Base-by-base conservation (phyloP, 495 filamentous ascomycete species). In the Neurospora sp. region DNA sequence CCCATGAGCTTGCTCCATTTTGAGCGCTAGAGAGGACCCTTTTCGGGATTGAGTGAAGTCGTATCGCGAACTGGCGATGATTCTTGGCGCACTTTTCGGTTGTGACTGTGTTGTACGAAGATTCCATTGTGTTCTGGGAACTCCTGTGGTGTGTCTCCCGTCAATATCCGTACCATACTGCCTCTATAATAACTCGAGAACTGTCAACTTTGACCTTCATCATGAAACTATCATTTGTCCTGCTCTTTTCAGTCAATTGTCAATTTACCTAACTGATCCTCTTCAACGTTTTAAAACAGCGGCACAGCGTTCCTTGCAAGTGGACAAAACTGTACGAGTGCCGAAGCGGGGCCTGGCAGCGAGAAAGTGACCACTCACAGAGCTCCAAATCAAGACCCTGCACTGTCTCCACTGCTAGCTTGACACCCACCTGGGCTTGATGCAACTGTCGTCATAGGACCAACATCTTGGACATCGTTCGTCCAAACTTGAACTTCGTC, bases 401-500 rank as follows among this genome's bases (percentile, higher is more conserved):
- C 24, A 13, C 54, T 34, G 6, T 66, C 54, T 7, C 54, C 54
- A 66, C 54, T 28, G 15, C 54, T 62, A 62, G 54, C 54, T 34
- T 62, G 24, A 59, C 48, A 59, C 48, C 48, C 24, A 28, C 24
- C 24, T 28, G 24, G 24, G 24, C 7, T 31, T 13, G 28, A 34
- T 66, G 54, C 54, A 21, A 28, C 62, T 77, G 75, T 77, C 78
- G 78, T 79, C 78, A 79, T 79, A 70, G 73, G 73, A 74, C 76
- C 77, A 77, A 79, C 70, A 79, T 76, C 75, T 74, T 77, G 75
- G 73, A 75, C 69, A 66, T 71, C 69, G 39, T 38, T 38, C 69
- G 54, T 66, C 54, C 54, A 66, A 66, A 66, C 54, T 66, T 66
- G 54, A 34, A 34, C 54, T 34, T 66, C 54, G 54, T 34, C 54